These are phyloP conservation scores for Mariannaea sp. DNA, from an alignment of 2,329 filamentous ascomycete genomes.

Conservation along the genomic window DNA sequence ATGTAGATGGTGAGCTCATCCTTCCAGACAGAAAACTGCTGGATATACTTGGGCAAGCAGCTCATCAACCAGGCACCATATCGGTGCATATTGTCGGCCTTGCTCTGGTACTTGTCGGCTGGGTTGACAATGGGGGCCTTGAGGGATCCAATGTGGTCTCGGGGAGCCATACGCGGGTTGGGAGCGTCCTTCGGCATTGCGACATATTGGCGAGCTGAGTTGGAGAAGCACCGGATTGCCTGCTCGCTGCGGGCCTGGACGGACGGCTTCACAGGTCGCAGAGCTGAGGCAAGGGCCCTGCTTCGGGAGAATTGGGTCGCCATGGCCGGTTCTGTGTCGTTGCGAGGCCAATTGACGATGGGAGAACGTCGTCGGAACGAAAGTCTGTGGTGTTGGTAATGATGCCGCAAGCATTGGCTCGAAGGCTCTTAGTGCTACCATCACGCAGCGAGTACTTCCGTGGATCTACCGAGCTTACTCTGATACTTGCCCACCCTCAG, in stretches of 20 bases:
- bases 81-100: constrained; percentile 84
- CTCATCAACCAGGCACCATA: constrained; percentile 98
- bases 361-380: constrained; percentile 34
- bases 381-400: constrained; percentile 40
- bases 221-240: constrained; percentile 56
- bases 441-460: constrained; percentile 33
- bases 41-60: constrained; percentile 95
- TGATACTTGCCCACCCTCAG: constrained; percentile 17
- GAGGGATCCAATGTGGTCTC: constrained; percentile 65
- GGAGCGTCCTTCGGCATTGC: constrained; percentile 63
- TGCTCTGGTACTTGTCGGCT: constrained; percentile 87
- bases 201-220: constrained; percentile 55
- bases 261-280: constrained; percentile 56
- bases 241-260: constrained; percentile 48
- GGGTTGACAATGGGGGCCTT: constrained; percentile 85
- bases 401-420: constrained; percentile 38
- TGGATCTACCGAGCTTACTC: constrained; percentile 37
- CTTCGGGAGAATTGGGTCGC: constrained; percentile 64
- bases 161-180: constrained; percentile 70
- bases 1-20: constrained; percentile 97
- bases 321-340: constrained; percentile 52
- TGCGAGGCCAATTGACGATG: constrained; percentile 52
- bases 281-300: constrained; percentile 60
- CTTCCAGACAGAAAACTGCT: constrained; percentile 99
- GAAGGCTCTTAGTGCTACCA: constrained; percentile 31